These are phyloP conservation scores for Nitzschia sp. DNA, from an alignment of 108 stramenopile species.

Conservation along the genomic window DNA sequence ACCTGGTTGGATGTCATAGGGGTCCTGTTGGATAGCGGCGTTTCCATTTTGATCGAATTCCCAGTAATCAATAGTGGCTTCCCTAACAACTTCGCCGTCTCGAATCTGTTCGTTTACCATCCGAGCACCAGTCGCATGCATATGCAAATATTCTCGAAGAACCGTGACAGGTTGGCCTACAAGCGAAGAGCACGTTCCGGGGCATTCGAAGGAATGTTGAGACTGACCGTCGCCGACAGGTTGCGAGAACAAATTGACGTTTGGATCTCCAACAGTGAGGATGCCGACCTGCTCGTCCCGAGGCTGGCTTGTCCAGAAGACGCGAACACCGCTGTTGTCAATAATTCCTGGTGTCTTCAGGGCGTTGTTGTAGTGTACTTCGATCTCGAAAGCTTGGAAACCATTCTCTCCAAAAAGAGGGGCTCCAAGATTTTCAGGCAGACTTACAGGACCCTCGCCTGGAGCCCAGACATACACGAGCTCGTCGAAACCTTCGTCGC, in stretches of 20 bases:
- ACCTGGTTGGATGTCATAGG: constrained; percentile 44
- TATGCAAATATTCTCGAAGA: constrained; percentile 54
- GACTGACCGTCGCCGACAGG: constrained; percentile 37
- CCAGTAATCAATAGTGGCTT: constrained; percentile 37
- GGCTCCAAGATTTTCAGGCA: constrained; percentile 49
- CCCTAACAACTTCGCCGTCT: constrained; percentile 44
- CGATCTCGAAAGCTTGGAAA: constrained; percentile 29
- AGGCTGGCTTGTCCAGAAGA: constrained; percentile 43
- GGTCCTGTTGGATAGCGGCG: constrained; percentile 29
- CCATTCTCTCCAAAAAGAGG: constrained; percentile 33
- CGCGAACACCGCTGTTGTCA: constrained; percentile 55
- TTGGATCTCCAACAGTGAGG: constrained; percentile 47
- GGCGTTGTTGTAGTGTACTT: constrained; percentile 65
- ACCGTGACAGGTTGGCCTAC: constrained; percentile 39
- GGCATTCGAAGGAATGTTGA: constrained; percentile 46
- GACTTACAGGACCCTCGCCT: constrained; percentile 30
- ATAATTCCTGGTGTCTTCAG: constrained; percentile 17
- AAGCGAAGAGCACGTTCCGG: constrained; percentile 36
- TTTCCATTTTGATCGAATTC: constrained; percentile 56
- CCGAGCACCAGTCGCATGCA: constrained; percentile 48
- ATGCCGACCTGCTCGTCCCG: constrained; percentile 44
- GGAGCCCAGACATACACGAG: constrained; percentile 50
- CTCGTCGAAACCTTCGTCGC: background rate
- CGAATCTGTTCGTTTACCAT: constrained; percentile 50
- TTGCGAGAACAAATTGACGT: constrained; percentile 24